These are phyloP conservation scores for Clonostachys solani DNA, from an alignment of 2,329 filamentous ascomycete genomes.

Conservation along the genomic window DNA sequence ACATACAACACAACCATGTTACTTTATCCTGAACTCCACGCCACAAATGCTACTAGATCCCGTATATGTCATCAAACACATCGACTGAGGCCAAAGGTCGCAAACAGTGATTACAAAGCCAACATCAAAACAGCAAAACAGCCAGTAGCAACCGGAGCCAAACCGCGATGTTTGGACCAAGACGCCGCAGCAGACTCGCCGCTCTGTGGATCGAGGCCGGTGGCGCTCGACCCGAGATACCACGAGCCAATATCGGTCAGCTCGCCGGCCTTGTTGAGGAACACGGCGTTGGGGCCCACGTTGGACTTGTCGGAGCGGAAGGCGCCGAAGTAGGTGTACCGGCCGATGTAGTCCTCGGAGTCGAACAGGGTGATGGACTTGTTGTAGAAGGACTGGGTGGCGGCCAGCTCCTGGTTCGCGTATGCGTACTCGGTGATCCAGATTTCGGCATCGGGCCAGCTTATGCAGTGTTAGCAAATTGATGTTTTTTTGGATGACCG, in stretches of 20 bases:
- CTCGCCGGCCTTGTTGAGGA: conserved; percentile 63
- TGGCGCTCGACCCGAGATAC: conserved; percentile 61
- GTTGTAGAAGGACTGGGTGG: conserved; percentile 66
- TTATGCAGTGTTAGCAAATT: conserved; percentile 20
- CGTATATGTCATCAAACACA: no score
- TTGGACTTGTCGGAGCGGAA: conserved; percentile 69
- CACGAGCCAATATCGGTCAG: conserved; percentile 73
- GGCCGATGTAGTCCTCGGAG: conserved; percentile 45
- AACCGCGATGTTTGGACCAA: background rate
- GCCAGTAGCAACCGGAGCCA: background rate
- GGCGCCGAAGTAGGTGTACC: conserved; percentile 73
- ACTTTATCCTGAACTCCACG: no score
- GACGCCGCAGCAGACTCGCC: background rate
- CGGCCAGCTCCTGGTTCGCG: conserved; percentile 47
- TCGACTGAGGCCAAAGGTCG: no score
- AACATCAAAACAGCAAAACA: background rate
- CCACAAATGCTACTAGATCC: no score
- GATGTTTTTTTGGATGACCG: background rate
- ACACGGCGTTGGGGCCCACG: conserved; percentile 67
- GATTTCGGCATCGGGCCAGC: conserved; percentile 57
- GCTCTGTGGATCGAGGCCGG: conserved; percentile 32
- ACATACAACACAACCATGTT: no score
- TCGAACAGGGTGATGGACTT: conserved; percentile 64
- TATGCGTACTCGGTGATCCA: conserved; percentile 80
- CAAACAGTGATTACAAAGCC: no score